Base-by-base conservation (phyloP, 345 rosid species). In the Ceriops zippeliana region DNA sequence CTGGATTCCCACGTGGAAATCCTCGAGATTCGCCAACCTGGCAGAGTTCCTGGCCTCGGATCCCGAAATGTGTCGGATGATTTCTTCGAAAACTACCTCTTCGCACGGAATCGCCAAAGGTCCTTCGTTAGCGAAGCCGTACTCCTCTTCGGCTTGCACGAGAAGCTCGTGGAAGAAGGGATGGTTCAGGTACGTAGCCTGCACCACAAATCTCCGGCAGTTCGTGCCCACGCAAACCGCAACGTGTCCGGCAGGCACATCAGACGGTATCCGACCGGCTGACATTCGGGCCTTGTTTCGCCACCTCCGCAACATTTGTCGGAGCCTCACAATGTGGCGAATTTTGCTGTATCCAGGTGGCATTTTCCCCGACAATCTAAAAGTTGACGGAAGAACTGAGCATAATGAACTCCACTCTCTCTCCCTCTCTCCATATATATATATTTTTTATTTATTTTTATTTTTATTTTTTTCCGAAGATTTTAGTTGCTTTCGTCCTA, bases 171-270 rank as follows among this genome's bases (percentile, higher is more conserved):
- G 80, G 70, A 95, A 79, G 26, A 88, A 58, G 6, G 99, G 99
- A 70, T 95, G 99, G 84, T 95, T 95, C 81, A 95, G 85, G 81
- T 90, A 82, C 75, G 96, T 75, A 68, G 96, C 90, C 21, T 87
- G 93, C 70, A 95, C 90, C 51, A 95, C 96, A 35, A 82, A 95
- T 73, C 99, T 83, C 87, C 83, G 71, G 83, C 77, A 75, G 3
- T 63, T 83, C 67, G 58, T 69, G 16, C 99, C 99, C 2, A 92
- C 98, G 60, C 83, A 84, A 37, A 95, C 82, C 7, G 92, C 99
- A 70, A 95, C 93, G 79, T 95, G 91, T 49, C 99, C 99, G 15
- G 96, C 76, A 0, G 99, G 99, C n/a, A 95, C 96, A 76, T 91
- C 99, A 5, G 85, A 79, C 30, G 96, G 93, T 26, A 84, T 78